phyloP scores from a whole-genome alignment of 768 basidiomycete genomes.

The Pleurotus salmoneostramineus region DNA sequence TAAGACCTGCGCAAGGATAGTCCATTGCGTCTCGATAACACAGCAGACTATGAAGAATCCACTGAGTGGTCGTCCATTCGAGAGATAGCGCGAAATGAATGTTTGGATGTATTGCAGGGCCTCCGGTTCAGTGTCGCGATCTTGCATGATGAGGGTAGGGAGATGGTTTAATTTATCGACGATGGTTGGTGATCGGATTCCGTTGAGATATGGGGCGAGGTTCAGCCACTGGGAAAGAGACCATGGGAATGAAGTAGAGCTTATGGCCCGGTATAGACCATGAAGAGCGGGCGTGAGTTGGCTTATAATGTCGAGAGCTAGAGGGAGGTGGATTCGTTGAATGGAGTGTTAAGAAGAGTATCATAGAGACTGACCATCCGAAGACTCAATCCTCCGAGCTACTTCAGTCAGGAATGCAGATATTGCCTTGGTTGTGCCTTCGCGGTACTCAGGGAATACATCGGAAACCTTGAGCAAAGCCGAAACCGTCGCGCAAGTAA shows the following conservation, averaged over 20 bases:
- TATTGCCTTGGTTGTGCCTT: conserved; percentile 54
- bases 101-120: conserved; percentile 58
- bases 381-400: conserved; percentile 50
- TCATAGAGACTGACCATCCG: conserved; percentile 41
- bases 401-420: conserved; percentile 54
- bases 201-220: conserved; percentile 48
- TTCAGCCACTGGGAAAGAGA: conserved; percentile 58
- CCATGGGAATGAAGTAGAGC: conserved; percentile 76
- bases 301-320: conserved; percentile 70
- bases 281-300: conserved; percentile 81
- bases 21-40: conserved; percentile 82
- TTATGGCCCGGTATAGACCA: conserved; percentile 83
- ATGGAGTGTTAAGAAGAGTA: not conserved
- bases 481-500: conserved; percentile 75
- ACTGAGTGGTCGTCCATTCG: conserved; percentile 72
- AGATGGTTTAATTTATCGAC: conserved; percentile 74
- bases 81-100: conserved; percentile 72
- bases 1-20: conserved; percentile 71
- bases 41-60: conserved; percentile 92
- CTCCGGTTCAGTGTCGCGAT: conserved; percentile 46
- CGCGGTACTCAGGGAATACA: conserved; percentile 43
- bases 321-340: conserved; percentile 1
- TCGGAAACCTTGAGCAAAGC: conserved; percentile 68
- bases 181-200: conserved; percentile 59
- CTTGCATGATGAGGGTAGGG: conserved; percentile 58